Evolutionary conservation across 2,329 filamentous ascomycete genomes (phyloP).

Genomic region (Diaporthe velutina): DNA sequence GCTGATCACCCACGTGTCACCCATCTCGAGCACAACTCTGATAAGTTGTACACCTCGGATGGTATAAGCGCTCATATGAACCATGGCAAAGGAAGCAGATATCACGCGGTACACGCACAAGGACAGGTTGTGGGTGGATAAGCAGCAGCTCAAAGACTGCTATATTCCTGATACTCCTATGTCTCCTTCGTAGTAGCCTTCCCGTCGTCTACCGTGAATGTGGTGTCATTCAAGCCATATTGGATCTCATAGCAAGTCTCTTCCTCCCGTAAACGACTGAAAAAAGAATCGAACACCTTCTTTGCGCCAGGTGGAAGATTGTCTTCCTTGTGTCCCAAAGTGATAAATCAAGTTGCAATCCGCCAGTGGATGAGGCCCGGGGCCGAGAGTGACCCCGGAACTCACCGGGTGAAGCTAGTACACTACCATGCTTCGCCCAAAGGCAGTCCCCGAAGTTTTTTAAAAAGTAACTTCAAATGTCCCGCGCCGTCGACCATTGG

Average conservation of each 20-base stretch:
- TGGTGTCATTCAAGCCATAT: constrained; percentile 27
- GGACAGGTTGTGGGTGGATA: neutral
- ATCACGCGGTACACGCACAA: neutral
- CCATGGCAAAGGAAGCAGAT: neutral
- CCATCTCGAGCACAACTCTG: neutral
- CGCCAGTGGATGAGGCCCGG: constrained; percentile 2
- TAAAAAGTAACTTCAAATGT: neutral
- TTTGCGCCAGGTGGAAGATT: constrained; percentile 27
- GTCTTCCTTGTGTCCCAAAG: constrained; percentile 14
- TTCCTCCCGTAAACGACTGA: constrained; percentile 18
- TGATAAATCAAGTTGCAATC: constrained; percentile 18
- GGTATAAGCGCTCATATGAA: neutral
- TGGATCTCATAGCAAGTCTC: constrained; percentile 16
- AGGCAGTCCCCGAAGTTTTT: constrained; percentile 24
- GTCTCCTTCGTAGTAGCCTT: constrained; percentile 7
- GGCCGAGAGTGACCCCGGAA: neutral
- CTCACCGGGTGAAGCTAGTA: constrained; percentile 2
- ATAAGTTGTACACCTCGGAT: neutral
- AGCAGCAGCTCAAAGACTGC: constrained; percentile 2
- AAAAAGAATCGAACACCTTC: constrained; percentile 36
- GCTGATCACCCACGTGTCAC: too few relatives aligned
- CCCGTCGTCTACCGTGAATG: constrained; percentile 20
- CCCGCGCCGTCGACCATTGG: constrained; percentile 33
- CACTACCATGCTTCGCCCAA: constrained; percentile 1
- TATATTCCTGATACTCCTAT: constrained; percentile 8